Conservation (phyloP, 192 early-diverging fungal species). For the Coemansia aciculifera region DNA sequence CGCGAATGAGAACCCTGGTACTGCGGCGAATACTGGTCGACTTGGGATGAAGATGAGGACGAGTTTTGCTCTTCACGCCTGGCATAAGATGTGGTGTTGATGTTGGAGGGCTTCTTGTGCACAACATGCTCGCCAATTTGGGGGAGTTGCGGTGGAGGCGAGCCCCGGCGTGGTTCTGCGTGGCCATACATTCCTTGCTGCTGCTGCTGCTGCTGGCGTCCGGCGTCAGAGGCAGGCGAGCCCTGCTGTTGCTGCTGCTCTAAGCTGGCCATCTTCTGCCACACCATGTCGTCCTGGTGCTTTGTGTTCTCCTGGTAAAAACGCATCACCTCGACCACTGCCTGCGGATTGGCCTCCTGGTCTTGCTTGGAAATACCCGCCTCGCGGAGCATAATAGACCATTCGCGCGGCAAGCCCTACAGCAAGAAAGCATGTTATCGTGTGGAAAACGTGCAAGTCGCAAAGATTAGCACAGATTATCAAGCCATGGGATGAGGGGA, state of each 20-base stretch:
- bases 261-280: conserved; percentile 52
- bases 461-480: conserved; percentile 5
- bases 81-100: conserved; percentile 25
- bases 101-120: conserved; percentile 38
- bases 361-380: conserved; percentile 94
- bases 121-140: conserved; percentile 39
- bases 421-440: background rate
- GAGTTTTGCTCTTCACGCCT: conserved; percentile 22
- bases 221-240: conserved; percentile 30
- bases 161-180: conserved; percentile 15
- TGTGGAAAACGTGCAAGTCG: conserved; percentile 4
- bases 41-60: conserved; percentile 12
- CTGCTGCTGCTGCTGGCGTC: conserved; percentile 43
- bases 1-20: conserved; percentile 21
- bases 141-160: conserved; percentile 50
- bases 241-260: conserved; percentile 24
- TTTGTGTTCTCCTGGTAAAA: conserved; percentile 74
- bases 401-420: conserved; percentile 92
- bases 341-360: conserved; percentile 90
- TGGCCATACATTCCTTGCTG: conserved; percentile 22
- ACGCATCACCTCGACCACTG: conserved; percentile 79
- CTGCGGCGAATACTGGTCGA: conserved; percentile 41
- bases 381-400: conserved; percentile 87
- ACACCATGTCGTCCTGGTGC: conserved; percentile 53
- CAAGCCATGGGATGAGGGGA: background rate